Evolutionary conservation across 2,329 filamentous ascomycete species (phyloP), one percentile per base, ranked within the genome.

Genomic region (Cladophialophora immunda): DNA sequence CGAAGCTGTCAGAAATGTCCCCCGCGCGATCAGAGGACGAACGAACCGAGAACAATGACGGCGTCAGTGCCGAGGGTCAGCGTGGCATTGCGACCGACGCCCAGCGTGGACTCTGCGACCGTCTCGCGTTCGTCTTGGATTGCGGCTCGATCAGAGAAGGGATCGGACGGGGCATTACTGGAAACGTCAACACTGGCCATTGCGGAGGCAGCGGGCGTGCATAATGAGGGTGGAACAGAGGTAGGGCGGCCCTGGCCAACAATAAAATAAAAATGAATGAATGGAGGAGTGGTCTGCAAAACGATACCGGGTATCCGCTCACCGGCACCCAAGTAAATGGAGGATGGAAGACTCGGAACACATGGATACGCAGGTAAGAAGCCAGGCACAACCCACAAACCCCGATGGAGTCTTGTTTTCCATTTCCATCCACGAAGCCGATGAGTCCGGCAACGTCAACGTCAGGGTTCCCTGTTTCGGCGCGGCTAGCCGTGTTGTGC

Each of bases 51-150:
- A 13, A 90, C 81, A 68, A 88, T 82, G 58, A 90, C 80, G 32
- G 86, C 83, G 72, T 90, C 87, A 0, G 84, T 85, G 22, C 83
- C 85, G 50, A 91, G 78, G 0, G 86, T 89, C 58, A 91, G 78
- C 29, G 84, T 87, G 11, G 86, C 86, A 75, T 86, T 84, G 65
- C 84, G 81, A 72, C 85, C 86, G 19, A 90, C 84, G 57, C 79
- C 75, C 64, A 89, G 78, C 47, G 84, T 85, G 57, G 80, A 76
- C 68, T 82, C 81, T 59, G 76, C 75, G 34, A 78, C 74, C 62
- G 80, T 76, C 27, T 77, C 75, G 55, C 76, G 74, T 60, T 74
- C 72, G 30, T 70, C 68, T 17, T 68, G 57, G 4, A 68, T 55
- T 29, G 63, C 62, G 9, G 63, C 66, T 41, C 60, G 57, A 47